Evolutionary conservation across 345 rosid genomes (phyloP), one percentile per base, ranked within the genome.

Genomic region (Conringia planisiliqua): DNA sequence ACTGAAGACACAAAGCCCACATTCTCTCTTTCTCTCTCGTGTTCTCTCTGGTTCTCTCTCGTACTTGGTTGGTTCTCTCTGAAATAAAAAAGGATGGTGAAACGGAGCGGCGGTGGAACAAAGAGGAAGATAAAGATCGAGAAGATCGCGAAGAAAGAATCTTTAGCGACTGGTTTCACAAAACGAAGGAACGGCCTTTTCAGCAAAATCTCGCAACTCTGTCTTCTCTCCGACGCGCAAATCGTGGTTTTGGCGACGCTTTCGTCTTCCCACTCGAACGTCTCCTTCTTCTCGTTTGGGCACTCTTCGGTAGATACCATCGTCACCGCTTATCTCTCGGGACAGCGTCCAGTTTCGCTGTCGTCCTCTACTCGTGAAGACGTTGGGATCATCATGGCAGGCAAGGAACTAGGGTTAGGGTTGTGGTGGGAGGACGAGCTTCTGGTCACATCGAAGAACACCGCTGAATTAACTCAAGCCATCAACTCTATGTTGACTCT

Each of bases 91-190:
- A 44, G 36, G 6, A 33, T 46, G 51, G 51, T 46, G 51, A 46
- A 48, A 48, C 27, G 39, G 4, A 52, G 73, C 6, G 43, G 55
- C 18, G 74, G 74, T 3, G 74, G 74, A 7, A 52, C n/a, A 0
- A 70, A 58, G 66, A 72, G 51, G 5, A 61, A 48, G 35, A 1
- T 48, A 18, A 8, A 35, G 12, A 36, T 50, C 0, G n/a, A 62
- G 69, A 72, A 48, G 44, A 61, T 48, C 1, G 2, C 4, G 29
- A 50, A 48, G 5, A 62, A 50, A 50, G 30, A 38, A 1, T 24
- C 50, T 16, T 6, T 24, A 13, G 11, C 47, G 18, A 35, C 14
- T 16, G 6, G 42, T 39, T 52, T 26, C 16, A 16, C 62, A 0
- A 51, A 39, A 63, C 70, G 62, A 2, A 68, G 42, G 8, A 0